Base-by-base conservation (phyloP, 2,329 filamentous ascomycete species). In the Didymella segeticola region DNA sequence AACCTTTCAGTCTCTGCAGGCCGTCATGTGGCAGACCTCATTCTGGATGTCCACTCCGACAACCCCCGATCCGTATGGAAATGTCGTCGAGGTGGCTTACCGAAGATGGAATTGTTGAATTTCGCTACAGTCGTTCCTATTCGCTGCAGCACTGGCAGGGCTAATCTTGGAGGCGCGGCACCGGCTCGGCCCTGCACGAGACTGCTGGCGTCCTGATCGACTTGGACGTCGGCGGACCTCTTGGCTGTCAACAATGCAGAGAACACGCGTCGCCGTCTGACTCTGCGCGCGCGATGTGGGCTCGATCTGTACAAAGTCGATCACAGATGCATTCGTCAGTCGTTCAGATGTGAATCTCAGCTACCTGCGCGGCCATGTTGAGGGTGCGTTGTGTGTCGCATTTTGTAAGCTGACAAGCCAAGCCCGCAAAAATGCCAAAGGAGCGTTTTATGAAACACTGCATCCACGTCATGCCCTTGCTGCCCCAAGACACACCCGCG, bases 361-460 rank as follows among this genome's bases (percentile, higher is more conserved):
- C 34, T 6, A 23, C 5, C 23, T 37, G 34, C 33, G 26, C 33
- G 31, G 26, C 31, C 41, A 41, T 38, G 26, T 41, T 41, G 39
- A 41, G 45, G 51, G 34, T 49, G 51, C 49, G 34, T 41, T 43
- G 34, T 23, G 17, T 9, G 23, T 49, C 11, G 26, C 29, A 22
- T 26, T 38, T 30, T 48, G 51, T 41, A 42, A 10, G 51, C 51
- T 49, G 42, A 56, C 42, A 38, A 36, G 46, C 51, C 43, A 53
- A 53, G 51, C 38, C 45, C 31, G 43, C 51, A 48, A 38, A 53
- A 31, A 53, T 53, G 38, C 15, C 45, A 52, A 45, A 54, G 51
- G 29, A 30, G 33, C 43, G 64, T 68, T 68, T 68, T 58, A 61
- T 66, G 64, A 66, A 67, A 67, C 64, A 57, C 53, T 52, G 29